These are phyloP conservation scores for Rhynchosporium graminicola DNA, from an alignment of 2,329 filamentous ascomycete genomes.

Conservation along the genomic window DNA sequence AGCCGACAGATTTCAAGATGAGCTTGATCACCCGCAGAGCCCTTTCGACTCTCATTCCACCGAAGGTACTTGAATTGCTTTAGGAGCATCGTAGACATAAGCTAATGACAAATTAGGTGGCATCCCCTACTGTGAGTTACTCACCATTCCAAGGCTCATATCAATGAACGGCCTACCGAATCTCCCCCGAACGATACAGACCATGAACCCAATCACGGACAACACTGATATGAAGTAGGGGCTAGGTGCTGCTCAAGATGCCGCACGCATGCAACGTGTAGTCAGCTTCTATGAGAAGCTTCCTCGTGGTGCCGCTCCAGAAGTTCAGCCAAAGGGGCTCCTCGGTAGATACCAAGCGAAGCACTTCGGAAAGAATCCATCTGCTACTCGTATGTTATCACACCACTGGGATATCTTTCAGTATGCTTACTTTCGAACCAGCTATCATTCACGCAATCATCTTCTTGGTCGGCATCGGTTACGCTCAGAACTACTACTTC, in stretches of 20 bases:
- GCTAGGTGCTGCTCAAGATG: conserved; percentile 92
- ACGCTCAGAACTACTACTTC: conserved; percentile 99
- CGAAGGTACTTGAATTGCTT: conserved; percentile 71
- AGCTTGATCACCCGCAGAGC: conserved; percentile 88
- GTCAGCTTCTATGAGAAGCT: conserved; percentile 99
- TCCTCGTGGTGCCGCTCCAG: conserved; percentile 86
- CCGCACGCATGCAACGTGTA: conserved; percentile 95
- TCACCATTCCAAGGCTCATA: background rate
- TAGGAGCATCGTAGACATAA: conserved; percentile 20
- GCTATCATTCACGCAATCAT: conserved; percentile 86
- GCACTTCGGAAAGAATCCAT: conserved; percentile 95
- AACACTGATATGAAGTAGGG: conserved; percentile 61
- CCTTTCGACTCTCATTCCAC: conserved; percentile 98
- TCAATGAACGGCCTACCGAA: conserved; percentile 7
- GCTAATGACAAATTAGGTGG: conserved; percentile 35
- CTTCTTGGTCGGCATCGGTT: conserved; percentile 77
- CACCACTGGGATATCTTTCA: conserved; percentile 11
- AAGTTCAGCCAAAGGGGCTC: conserved; percentile 77
- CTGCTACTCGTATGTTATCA: conserved; percentile 74
- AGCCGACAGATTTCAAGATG: conserved; percentile 63
- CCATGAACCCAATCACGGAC: conserved; percentile 14
- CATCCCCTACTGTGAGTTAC: conserved; percentile 42
- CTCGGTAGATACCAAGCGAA: conserved; percentile 84
- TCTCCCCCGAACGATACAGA: background rate
- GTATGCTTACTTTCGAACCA: conserved; percentile 46